Conservation (phyloP, 106 monocot species). For the Iris macrosiphon region DNA sequence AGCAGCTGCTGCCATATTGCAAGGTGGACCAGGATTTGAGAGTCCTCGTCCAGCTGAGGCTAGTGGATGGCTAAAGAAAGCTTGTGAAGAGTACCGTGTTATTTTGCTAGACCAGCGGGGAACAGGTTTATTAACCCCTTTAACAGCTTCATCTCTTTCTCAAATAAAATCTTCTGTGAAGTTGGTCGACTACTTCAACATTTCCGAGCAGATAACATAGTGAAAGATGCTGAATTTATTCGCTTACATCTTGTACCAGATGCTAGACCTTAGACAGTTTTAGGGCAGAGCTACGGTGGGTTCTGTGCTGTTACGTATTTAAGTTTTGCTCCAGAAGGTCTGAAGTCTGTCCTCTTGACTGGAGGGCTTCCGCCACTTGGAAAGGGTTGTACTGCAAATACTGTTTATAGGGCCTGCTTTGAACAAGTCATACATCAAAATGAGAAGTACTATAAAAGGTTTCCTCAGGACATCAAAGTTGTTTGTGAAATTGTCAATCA, state of each 20-base stretch:
- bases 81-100: conserved; percentile 82
- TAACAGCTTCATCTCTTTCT: conserved; percentile 77
- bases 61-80: conserved; percentile 93
- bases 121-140: conserved; percentile 92
- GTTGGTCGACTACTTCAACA: conserved; percentile 65
- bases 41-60: conserved; percentile 88
- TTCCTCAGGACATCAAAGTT: conserved; percentile 71
- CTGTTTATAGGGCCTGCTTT: conserved; percentile 85
- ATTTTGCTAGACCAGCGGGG: conserved; percentile 94
- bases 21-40: conserved; percentile 98
- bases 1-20: conserved; percentile 63
- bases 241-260: conserved; percentile 62
- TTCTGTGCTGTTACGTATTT: conserved; percentile 98
- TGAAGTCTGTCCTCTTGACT: conserved; percentile 78
- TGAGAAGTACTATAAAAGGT: conserved; percentile 92
- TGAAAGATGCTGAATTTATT: conserved; percentile 89
- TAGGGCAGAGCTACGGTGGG: conserved; percentile 97
- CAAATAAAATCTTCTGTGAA: conserved; percentile 63
- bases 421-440: conserved; percentile 82
- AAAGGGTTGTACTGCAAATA: conserved; percentile 72
- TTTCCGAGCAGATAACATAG: conserved; percentile 95
- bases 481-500: conserved; percentile 59
- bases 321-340: conserved; percentile 94
- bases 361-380: conserved; percentile 94
- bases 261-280: conserved; percentile 75